Percentiles rank a stretch among this genome's conserved stretches.
These are phyloP conservation scores for Neofusicoccum umdonicola DNA, from an alignment of 2,329 filamentous ascomycete species.

Conservation along the genomic window DNA sequence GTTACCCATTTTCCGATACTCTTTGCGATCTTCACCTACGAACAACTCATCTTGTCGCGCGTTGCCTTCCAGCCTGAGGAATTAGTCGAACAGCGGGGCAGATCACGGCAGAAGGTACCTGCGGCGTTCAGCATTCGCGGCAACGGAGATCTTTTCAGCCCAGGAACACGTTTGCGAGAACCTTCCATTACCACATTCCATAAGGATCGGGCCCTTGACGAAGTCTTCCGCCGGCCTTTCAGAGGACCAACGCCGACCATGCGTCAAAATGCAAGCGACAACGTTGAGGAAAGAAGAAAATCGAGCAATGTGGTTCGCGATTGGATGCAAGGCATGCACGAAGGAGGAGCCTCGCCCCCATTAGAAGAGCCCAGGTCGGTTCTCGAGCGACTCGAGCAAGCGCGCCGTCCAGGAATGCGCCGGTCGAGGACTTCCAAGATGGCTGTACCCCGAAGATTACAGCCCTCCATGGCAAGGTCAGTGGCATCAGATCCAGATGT, in stretches of 20 bases:
- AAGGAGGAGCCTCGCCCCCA: constrained; percentile 53
- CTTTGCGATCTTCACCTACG: constrained; percentile 83
- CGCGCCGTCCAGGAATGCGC: constrained; percentile 52
- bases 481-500: constrained; percentile 58
- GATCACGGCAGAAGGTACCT: constrained; percentile 55
- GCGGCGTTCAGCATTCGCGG: constrained; percentile 39
- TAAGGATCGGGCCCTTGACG: constrained; percentile 85
- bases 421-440: constrained; percentile 44
- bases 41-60: constrained; percentile 72
- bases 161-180: constrained; percentile 67
- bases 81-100: constrained; percentile 69
- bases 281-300: constrained; percentile 60
- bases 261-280: constrained; percentile 21
- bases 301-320: constrained; percentile 79
- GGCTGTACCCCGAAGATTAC: constrained; percentile 24
- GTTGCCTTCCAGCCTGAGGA: constrained; percentile 80
- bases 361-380: constrained; percentile 60
- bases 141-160: constrained; percentile 65
- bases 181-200: constrained; percentile 85
- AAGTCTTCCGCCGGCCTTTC: constrained; percentile 76
- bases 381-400: constrained; percentile 57
- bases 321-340: constrained; percentile 76
- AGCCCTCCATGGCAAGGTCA: constrained; percentile 54
- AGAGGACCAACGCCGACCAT: constrained; percentile 49
- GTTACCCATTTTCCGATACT: constrained; percentile 84